phyloP scores from a whole-genome alignment of 768 basidiomycete species.

The Dentipellis sp. region DNA sequence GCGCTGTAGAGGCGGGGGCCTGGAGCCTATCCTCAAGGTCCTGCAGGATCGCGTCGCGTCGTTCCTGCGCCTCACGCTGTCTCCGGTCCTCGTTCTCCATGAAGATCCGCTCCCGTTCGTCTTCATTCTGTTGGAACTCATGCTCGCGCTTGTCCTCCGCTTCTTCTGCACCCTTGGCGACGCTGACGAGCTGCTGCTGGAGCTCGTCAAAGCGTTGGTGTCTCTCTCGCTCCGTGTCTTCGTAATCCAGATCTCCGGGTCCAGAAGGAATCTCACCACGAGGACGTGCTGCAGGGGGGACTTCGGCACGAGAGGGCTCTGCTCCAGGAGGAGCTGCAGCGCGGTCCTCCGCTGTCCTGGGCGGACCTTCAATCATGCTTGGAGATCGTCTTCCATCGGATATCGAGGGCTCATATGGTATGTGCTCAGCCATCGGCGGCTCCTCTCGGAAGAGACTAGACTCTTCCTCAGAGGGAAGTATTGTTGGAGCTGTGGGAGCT shows the following conservation, averaged over 20 bases:
- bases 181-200: slow-evolving; percentile 39
- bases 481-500: background rate
- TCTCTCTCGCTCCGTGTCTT: slow-evolving; percentile 37
- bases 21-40: slow-evolving; percentile 14
- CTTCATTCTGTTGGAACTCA: slow-evolving; percentile 57
- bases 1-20: background rate
- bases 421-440: background rate
- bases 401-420: background rate
- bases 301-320: too few relatives aligned
- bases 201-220: slow-evolving; percentile 49
- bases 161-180: slow-evolving; percentile 40
- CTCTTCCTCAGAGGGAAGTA: background rate
- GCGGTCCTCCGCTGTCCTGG: background rate
- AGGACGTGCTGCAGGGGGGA: background rate
- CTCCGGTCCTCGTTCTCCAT: slow-evolving; percentile 49
- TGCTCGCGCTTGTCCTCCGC: slow-evolving; percentile 57
- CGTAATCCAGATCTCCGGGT: slow-evolving; percentile 24
- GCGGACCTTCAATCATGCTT: background rate
- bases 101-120: slow-evolving; percentile 54
- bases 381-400: background rate
- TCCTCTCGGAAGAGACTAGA: background rate
- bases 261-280: slow-evolving; percentile 11
- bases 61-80: slow-evolving; percentile 43
- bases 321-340: too few relatives aligned
- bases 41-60: slow-evolving; percentile 34